phyloP scores from a whole-genome alignment of 148 eudicot species.

The Gaultheria prostrata region DNA sequence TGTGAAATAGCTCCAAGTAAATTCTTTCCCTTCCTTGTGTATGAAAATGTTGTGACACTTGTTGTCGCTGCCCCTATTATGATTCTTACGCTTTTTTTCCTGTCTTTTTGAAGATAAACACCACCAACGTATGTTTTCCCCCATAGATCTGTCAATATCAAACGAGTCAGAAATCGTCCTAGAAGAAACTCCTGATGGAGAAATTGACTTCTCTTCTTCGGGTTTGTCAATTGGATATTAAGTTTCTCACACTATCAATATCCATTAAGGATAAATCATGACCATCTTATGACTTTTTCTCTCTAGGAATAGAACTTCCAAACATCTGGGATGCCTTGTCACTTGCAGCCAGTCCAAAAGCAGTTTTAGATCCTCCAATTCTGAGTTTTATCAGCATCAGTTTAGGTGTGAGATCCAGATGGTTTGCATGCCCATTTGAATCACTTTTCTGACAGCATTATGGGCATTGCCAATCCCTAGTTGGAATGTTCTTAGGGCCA shows the following conservation, averaged over 20 bases:
- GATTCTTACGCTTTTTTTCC: too few relatives aligned
- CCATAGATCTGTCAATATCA: too few relatives aligned
- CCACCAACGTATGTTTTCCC: too few relatives aligned
- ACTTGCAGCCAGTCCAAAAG: too few relatives aligned
- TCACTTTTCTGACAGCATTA: constrained; percentile 42
- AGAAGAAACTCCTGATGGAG: constrained; percentile 22
- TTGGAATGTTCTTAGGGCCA: too few relatives aligned
- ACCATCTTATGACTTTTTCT: constrained; percentile 21
- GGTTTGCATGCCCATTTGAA: constrained; percentile 27
- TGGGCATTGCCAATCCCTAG: constrained; percentile 82
- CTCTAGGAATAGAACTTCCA: constrained; percentile 16
- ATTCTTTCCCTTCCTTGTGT: too few relatives aligned
- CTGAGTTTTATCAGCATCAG: too few relatives aligned
- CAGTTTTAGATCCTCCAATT: constrained; percentile 34
- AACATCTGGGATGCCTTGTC: too few relatives aligned
- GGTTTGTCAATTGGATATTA: not conserved
- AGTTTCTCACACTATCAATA: constrained; percentile 31
- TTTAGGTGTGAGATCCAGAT: constrained; percentile 36
- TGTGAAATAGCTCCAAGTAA: too few relatives aligned
- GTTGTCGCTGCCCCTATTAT: too few relatives aligned
- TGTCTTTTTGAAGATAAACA: too few relatives aligned
- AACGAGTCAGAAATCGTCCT: constrained; percentile 36
- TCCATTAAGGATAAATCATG: constrained; percentile 27
- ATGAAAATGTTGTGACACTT: too few relatives aligned
- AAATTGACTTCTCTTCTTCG: constrained; percentile 27